Evolutionary conservation across 495 filamentous ascomycete genomes (phyloP), one percentile per base, ranked within the genome.

Genomic region (Lasiosphaeriaceae sp.): DNA sequence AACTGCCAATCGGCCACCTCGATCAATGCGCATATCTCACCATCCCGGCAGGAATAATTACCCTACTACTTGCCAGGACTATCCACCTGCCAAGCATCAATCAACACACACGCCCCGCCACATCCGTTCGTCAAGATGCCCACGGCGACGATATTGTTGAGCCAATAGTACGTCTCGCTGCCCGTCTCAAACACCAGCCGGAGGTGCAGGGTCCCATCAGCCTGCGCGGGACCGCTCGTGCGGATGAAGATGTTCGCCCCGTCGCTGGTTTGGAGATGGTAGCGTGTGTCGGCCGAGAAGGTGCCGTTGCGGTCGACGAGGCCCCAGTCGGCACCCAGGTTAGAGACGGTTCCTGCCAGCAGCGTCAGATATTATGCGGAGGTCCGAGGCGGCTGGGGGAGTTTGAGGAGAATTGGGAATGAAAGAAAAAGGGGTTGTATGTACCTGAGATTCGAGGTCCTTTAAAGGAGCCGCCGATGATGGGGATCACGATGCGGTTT

Each of bases 181-280:
- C 65, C 63, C 20, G 67, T 68, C 63, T 70, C 65, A 14, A 68
- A 68, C 2, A 39, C 16, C 1, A 68, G 34, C 6, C 57, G 50
- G 11, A 70, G 55, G 23, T 70, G 67, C n/a, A 68, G 11, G 6
- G 24, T 11, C 1, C 67, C 67, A 45, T 66, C 61, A 2, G 58
- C 6, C 59, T 68, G 66, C 37, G 63, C 55, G 11, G 62, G 65
- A 6, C 66, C 66, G 45, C 52, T 55, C 11, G 65, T 68, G 12
- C 60, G 60, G 39, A 70, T 63, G 29, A 66, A 68, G 50, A 70
- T 68, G 47, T 70, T 29, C 17, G 65, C 67, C 14, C 59, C 59
- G 59, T 70, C 67, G 31, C 64, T 54, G 6, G 67, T 70, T 23
- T 61, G 50, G 11, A 70, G 58, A 14, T 65, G 64, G 49, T 67